Percentiles rank a stretch among this genome's conserved stretches.
These are phyloP conservation scores for Pseudogymnoascus sp. DNA, from an alignment of 2,329 filamentous ascomycete genomes.

Conservation along the genomic window DNA sequence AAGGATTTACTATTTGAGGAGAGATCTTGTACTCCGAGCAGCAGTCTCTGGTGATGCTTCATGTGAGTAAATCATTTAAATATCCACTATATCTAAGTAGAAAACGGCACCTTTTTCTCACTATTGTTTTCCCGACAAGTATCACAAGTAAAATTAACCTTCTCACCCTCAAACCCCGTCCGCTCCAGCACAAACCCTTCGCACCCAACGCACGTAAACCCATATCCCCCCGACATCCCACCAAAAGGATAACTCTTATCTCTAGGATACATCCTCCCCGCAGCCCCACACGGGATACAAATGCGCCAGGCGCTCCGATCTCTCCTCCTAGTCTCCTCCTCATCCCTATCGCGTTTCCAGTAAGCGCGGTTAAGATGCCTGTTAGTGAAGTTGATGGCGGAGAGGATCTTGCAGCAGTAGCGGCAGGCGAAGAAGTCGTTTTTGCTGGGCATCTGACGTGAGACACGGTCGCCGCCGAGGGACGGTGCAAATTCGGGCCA, in stretches of 20 bases:
- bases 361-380: background rate
- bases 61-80: background rate
- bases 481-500: background rate
- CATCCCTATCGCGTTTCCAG: background rate
- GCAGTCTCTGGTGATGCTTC: background rate
- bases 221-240: background rate
- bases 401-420: background rate
- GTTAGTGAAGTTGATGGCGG: background rate
- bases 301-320: no score
- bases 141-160: background rate
- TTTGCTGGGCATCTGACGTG: background rate
- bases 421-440: background rate
- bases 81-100: background rate
- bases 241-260: background rate
- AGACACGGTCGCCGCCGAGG: background rate
- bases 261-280: background rate
- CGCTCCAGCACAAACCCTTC: background rate
- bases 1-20: no score
- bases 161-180: background rate
- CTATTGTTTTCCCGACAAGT: background rate
- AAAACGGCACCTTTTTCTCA: background rate
- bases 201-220: background rate
- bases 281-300: background rate
- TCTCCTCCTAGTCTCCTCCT: no score
- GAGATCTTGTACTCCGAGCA: no score